A percentile compares a stretch with the other conserved stretches of the same genome.
These are phyloP conservation scores for Hypoxylon sp. DNA, from an alignment of 2,329 filamentous ascomycete genomes.

Conservation along the genomic window DNA sequence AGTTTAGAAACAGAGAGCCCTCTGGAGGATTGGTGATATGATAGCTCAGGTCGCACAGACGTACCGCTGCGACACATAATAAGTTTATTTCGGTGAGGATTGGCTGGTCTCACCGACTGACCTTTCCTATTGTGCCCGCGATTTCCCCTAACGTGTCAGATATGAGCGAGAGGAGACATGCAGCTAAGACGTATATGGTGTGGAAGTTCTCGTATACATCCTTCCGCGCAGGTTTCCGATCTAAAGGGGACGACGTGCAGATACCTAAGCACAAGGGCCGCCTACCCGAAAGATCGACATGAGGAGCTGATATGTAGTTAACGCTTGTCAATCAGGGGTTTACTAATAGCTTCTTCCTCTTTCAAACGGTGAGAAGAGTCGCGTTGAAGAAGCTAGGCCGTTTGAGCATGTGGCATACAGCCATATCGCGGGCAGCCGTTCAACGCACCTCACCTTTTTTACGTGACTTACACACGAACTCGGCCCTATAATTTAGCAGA, in stretches of 20 bases:
- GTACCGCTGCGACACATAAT: constrained; percentile 34
- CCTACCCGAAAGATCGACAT: constrained; percentile 38
- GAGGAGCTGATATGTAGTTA: constrained; percentile 5
- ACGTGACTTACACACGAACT: constrained; percentile 25
- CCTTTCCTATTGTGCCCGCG: constrained; percentile 39
- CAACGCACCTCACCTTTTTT: constrained; percentile 29
- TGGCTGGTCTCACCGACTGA: constrained; percentile 45
- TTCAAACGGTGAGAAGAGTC: constrained; percentile 21
- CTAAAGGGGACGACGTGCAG: constrained; percentile 28
- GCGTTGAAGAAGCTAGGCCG: constrained; percentile 24
- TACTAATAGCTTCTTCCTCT: constrained; percentile 22
- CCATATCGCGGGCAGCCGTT: constrained; percentile 23
- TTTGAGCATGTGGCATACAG: constrained; percentile 11
- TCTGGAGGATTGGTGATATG: constrained; percentile 37
- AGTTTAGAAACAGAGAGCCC: constrained; percentile 22
- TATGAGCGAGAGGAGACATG: constrained; percentile 29
- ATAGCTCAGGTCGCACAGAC: constrained; percentile 43
- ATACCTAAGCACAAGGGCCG: constrained; percentile 31
- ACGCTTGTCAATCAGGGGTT: constrained; percentile 26
- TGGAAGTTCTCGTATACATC: constrained; percentile 20
- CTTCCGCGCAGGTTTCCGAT: constrained; percentile 30
- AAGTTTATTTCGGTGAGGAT: constrained; percentile 45
- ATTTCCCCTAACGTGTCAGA: constrained; percentile 39
- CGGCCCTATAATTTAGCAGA: constrained; percentile 31
- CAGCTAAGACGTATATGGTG: constrained; percentile 24